Percentiles rank a stretch among this genome's conserved stretches.
Evolutionary conservation across 306 rosid species (phyloP).

Genomic region (Comarum palustre): DNA sequence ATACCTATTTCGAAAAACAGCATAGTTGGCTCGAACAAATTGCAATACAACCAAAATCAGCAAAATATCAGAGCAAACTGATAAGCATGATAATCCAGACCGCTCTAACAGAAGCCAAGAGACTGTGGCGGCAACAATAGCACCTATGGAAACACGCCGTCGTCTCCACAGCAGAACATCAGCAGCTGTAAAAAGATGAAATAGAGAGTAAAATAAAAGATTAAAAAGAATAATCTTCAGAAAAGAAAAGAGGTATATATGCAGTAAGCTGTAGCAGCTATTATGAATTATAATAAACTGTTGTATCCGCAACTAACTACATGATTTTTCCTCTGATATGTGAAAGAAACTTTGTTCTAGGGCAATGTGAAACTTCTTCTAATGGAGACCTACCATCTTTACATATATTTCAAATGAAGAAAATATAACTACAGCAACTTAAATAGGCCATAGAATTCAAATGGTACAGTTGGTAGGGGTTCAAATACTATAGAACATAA

Average conservation of each 20-base stretch:
- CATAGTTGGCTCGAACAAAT: constrained; percentile 73
- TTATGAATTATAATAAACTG: not conserved
- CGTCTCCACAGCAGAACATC: constrained; percentile 81
- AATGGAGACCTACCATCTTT: not conserved
- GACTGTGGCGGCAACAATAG: constrained; percentile 63
- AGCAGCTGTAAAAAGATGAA: constrained; percentile 46
- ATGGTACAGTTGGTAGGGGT: not conserved
- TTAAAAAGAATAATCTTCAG: constrained; percentile 4
- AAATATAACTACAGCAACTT: not conserved
- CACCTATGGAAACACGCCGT: constrained; percentile 60
- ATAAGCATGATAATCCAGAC: constrained; percentile 62
- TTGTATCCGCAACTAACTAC: not conserved
- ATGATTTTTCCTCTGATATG: not conserved
- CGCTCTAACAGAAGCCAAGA: constrained; percentile 69
- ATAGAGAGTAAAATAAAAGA: constrained; percentile 14
- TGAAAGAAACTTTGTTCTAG: not conserved
- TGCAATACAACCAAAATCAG: constrained; percentile 65
- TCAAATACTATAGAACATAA: not conserved
- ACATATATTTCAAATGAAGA: not conserved
- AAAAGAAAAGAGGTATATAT: not conserved
- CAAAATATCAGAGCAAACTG: constrained; percentile 85
- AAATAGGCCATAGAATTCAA: not conserved
- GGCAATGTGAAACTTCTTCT: not conserved
- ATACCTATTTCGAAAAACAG: constrained; percentile 64
- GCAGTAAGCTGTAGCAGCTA: not conserved